Conservation (phyloP, 2,329 filamentous ascomycete species). For the Didymella glomerata region DNA sequence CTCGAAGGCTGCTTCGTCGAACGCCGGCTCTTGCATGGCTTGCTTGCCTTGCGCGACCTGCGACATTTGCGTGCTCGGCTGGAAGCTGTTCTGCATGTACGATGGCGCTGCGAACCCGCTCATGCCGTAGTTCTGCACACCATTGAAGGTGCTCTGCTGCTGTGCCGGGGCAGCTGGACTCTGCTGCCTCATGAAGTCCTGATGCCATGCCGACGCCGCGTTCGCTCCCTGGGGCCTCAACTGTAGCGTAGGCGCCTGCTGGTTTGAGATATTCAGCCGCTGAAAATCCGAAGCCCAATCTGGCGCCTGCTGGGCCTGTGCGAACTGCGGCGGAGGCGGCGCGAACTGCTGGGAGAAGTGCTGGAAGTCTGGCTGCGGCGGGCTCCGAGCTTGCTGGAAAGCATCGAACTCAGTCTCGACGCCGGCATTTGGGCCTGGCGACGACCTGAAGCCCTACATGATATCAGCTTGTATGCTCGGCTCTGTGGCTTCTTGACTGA, state of each 20-base stretch:
- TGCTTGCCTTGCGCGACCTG: slow-evolving; percentile 47
- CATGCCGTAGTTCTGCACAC: slow-evolving; percentile 42
- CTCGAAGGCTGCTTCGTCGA: slow-evolving; percentile 65
- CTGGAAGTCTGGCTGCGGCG: slow-evolving; percentile 52
- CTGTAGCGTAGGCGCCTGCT: slow-evolving; percentile 58
- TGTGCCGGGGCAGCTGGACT: slow-evolving; percentile 41
- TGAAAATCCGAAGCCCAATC: slow-evolving; percentile 62
- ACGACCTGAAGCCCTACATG: slow-evolving; percentile 68
- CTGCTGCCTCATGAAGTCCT: slow-evolving; percentile 64
- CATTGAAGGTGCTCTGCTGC: slow-evolving; percentile 39
- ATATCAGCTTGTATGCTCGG: slow-evolving; percentile 25
- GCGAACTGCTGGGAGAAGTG: slow-evolving; percentile 48
- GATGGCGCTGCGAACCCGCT: slow-evolving; percentile 36
- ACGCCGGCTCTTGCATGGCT: slow-evolving; percentile 51
- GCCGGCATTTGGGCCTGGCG: slow-evolving; percentile 59
- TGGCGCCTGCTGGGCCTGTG: slow-evolving; percentile 46
- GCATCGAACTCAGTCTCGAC: slow-evolving; percentile 74
- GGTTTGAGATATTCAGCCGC: slow-evolving; percentile 54
- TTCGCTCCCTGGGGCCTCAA: slow-evolving; percentile 50
- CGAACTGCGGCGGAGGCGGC: slow-evolving; percentile 49
- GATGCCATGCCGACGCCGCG: slow-evolving; percentile 62
- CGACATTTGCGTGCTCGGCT: slow-evolving; percentile 31
- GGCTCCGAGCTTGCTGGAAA: slow-evolving; percentile 65
- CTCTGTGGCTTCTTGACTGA: slow-evolving; percentile 44
- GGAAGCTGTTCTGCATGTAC: slow-evolving; percentile 38